phyloP scores from a whole-genome alignment of 495 filamentous ascomycete species.

The Schizothecium vesticola region DNA sequence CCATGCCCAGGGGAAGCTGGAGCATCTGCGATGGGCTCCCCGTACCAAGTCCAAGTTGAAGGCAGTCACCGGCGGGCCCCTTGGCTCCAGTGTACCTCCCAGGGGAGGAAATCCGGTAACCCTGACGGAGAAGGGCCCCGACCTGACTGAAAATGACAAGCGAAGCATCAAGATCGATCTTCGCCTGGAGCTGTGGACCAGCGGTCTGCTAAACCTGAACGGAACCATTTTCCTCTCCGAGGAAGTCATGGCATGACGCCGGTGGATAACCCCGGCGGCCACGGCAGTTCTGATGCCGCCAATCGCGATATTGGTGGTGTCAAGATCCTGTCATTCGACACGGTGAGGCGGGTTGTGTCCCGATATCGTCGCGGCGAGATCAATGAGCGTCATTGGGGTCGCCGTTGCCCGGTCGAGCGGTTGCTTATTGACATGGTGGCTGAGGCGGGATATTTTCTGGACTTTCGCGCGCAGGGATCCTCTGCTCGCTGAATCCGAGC shows the following conservation, averaged over 20 bases:
- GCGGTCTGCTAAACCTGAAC: not conserved
- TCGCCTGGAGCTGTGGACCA: not conserved
- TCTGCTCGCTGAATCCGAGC: too few relatives aligned
- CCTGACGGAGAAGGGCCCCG: not conserved
- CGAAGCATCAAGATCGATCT: not conserved
- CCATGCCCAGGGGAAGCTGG: not conserved
- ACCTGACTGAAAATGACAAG: not conserved
- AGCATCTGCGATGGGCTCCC: not conserved
- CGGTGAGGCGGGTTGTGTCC: too few relatives aligned
- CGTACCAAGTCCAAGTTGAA: not conserved
- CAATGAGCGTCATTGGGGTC: too few relatives aligned
- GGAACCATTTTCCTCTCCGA: not conserved
- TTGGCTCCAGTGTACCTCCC: not conserved
- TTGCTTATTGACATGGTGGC: too few relatives aligned
- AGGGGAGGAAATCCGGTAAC: not conserved
- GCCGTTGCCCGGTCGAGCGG: too few relatives aligned
- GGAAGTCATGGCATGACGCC: not conserved
- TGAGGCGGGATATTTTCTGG: too few relatives aligned
- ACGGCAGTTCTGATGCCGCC: not conserved
- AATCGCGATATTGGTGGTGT: too few relatives aligned
- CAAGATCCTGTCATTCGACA: too few relatives aligned
- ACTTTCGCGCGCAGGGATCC: too few relatives aligned
- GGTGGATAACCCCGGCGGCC: not conserved
- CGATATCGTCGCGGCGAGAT: too few relatives aligned
- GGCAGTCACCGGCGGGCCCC: too few relatives aligned